Evolutionary conservation across 768 basidiomycete genomes (phyloP), one percentile per base, ranked within the genome.

Genomic region (Lactarius pseudohatsudake): DNA sequence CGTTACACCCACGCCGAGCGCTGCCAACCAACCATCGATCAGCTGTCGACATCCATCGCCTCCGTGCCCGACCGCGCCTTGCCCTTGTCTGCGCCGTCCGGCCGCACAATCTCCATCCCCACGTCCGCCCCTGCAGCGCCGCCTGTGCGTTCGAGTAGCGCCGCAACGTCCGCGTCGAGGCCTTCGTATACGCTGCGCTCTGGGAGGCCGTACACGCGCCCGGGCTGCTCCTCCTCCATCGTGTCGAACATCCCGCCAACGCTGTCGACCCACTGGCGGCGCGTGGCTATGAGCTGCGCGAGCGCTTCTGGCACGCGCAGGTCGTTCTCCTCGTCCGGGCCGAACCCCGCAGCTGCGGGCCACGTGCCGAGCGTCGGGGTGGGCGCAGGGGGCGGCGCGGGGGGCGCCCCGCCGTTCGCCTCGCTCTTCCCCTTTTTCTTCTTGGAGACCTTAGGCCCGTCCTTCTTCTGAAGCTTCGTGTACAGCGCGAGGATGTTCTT

Each of bases 381-480:
- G 6, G 59, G 65, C 57, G 55, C 62, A 64, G 26, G 47, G 47
- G 22, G 62, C 7, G 64, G 66, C 75, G 34, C 74, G 0, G 22
- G 22, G 11, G 7, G 47, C 13, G 50, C 72, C 38, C 70, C 72
- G 64, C 61, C 74, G 61, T 64, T 75, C 68, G 58, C 70, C 64
- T 57, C 74, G 67, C 69, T 81, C 43, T 71, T 71, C 64, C 57
- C n/a, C 79, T 91, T 93, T 79, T 89, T 91, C 84, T 90, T 91
- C 76, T 84, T 85, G 62, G 75, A 73, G 18, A 84, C 77, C 76
- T 93, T 94, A 15, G 87, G 86, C 4, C 77, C 83, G 62, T 90
- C 89, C 76, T 90, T 93, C 80, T 91, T 89, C 80, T 92, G 89
- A 57, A 95, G 81, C 76, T 91, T 94, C 61, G 84, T 74, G 79